phyloP scores from a whole-genome alignment of 805 yeast genomes.

The Nakazawaea wyomingensis region DNA sequence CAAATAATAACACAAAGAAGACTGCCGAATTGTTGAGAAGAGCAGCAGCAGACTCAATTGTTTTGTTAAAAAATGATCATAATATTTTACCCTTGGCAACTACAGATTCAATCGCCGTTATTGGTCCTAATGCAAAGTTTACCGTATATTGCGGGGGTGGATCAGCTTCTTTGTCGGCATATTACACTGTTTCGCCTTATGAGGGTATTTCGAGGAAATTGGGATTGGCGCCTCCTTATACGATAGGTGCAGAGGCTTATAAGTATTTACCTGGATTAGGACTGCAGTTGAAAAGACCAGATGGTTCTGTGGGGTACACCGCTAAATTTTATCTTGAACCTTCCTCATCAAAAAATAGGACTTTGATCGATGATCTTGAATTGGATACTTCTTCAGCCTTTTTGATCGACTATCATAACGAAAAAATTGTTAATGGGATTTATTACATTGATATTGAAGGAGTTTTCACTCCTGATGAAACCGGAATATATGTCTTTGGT shows the following conservation, averaged over 20 bases:
- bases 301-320: constrained; percentile 11
- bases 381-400: constrained; percentile 15
- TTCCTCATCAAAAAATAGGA: constrained; percentile 18
- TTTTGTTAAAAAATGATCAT: constrained; percentile 49
- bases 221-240: constrained; percentile 9
- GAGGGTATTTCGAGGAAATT: constrained; percentile 34
- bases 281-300: constrained; percentile 10
- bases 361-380: constrained; percentile 23
- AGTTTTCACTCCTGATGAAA: constrained; percentile 38
- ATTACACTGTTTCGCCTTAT: constrained; percentile 41
- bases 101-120: constrained; percentile 36
- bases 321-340: constrained; percentile 13
- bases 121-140: constrained; percentile 51
- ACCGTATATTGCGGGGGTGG: constrained; percentile 53
- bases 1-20: constrained; percentile 40
- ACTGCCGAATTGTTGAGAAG: constrained; percentile 37
- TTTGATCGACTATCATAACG: constrained; percentile 21
- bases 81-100: constrained; percentile 40
- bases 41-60: constrained; percentile 47
- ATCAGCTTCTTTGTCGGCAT: constrained; percentile 44
- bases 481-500: constrained; percentile 49
- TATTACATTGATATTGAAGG: constrained; percentile 43
- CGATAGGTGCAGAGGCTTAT: constrained; percentile 11
- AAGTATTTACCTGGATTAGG: constrained; percentile 13
- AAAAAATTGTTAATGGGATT: constrained; percentile 15